These are phyloP conservation scores for Musa acuminata DNA, from an alignment of 176 grass and related monocot species.

Conservation along the genomic window DNA sequence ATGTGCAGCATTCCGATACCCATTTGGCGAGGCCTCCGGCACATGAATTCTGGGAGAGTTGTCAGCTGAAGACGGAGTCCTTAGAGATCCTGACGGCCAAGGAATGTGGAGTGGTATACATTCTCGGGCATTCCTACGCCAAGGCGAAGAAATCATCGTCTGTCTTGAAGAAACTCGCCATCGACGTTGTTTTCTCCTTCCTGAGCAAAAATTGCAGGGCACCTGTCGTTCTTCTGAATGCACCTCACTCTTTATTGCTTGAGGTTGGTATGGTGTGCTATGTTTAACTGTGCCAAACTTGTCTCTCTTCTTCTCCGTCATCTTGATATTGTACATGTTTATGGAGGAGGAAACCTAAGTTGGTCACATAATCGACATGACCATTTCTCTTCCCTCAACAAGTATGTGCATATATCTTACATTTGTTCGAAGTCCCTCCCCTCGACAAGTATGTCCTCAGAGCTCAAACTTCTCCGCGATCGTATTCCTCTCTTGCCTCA, in stretches of 20 bases:
- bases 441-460: too few species aligned
- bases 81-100: too few species aligned
- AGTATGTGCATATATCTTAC: too few species aligned
- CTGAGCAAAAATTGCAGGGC: constrained; percentile 3
- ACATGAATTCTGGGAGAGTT: too few species aligned
- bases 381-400: neutral
- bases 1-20: too few species aligned
- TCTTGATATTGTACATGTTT: neutral
- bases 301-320: neutral
- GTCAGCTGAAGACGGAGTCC: too few species aligned
- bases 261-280: neutral
- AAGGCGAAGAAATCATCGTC: constrained; percentile 1
- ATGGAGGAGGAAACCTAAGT: neutral
- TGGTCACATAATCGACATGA: neutral
- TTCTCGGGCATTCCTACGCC: neutral
- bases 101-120: too few species aligned
- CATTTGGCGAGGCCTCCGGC: too few species aligned
- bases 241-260: constrained; percentile 3
- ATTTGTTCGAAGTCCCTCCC: too few species aligned
- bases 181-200: neutral
- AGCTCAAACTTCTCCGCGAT: too few species aligned
- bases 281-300: neutral
- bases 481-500: too few species aligned
- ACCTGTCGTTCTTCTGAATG: neutral
- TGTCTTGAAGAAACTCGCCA: neutral